Conservation (phyloP, 305 asterid species). For the Fraxinus greggii region DNA sequence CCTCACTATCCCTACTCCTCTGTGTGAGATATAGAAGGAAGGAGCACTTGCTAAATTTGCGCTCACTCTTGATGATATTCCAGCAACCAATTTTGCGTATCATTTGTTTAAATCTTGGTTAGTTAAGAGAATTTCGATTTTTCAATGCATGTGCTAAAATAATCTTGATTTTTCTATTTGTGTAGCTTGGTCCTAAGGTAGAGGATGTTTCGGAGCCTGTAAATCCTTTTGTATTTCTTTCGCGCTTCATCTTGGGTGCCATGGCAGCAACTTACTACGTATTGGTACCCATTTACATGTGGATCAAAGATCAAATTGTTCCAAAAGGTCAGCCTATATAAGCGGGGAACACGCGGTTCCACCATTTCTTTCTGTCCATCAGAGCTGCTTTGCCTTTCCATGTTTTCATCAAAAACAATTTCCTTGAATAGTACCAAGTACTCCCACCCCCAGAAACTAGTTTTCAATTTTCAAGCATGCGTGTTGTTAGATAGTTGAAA, state of each 20-base stretch:
- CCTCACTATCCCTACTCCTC: background rate
- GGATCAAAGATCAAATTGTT: conserved; percentile 82
- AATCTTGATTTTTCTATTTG: background rate
- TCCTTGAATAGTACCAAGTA: background rate
- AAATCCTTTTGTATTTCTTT: conserved; percentile 56
- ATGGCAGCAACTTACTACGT: conserved; percentile 75
- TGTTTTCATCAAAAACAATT: background rate
- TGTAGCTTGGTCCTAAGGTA: conserved; percentile 84
- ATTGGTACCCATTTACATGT: conserved; percentile 90
- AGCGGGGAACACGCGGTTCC: conserved; percentile 12
- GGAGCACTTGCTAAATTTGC: background rate
- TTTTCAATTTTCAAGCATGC: background rate
- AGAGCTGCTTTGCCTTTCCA: conserved; percentile 9
- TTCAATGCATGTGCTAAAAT: background rate
- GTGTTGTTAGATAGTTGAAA: background rate
- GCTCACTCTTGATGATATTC: background rate
- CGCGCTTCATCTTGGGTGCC: conserved; percentile 71
- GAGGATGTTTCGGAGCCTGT: conserved; percentile 76
- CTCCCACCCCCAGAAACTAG: background rate
- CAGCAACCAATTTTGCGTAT: background rate
- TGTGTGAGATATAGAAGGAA: background rate
- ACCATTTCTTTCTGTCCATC: conserved; percentile 12
- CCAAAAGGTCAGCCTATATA: conserved; percentile 81
- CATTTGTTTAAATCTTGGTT: background rate
- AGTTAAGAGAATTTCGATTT: background rate